Evolutionary conservation across 768 basidiomycete species (phyloP), one percentile per base, ranked within the genome.

Genomic region (Lepiota brunneoincarnata): DNA sequence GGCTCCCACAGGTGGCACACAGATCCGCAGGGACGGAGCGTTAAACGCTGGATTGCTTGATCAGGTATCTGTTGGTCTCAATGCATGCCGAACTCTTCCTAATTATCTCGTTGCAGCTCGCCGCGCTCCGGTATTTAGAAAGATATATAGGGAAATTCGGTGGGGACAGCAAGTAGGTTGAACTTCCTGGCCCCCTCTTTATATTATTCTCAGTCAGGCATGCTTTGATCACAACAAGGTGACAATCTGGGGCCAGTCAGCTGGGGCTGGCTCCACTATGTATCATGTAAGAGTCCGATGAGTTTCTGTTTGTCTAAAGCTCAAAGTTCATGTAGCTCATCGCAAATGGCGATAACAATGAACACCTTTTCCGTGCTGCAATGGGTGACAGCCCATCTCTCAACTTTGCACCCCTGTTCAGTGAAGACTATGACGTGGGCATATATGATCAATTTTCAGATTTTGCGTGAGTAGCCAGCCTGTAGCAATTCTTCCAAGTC

Each of bases 311-410:
- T 31, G 21, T 11, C 14, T 34, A 10, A 28, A 10, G 18, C 2
- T 0, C 0, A 14, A 36, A 9, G n/a, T 44, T 11, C 21, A 26
- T 28, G 43, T 26, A 76, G 74, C 65, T 77, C 26, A 64, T 74
- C 10, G 72, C 63, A 12, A 69, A 77, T 40, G 68, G 70, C 2
- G 75, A 74, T 7, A 52, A 74, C 49, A 59, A 68, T 23, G 59
- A 70, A 50, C 67, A 69, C 15, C 66, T 77, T 23, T 77, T 77
- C 61, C 67, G 62, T 12, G 70, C 70, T n/a, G 72, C 72, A 6
- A 75, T 77, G 69, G 75, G 72, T 5, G 75, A 76, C 56, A 76
- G 75, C 49, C 73, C 75, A 4, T 73, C 75, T 3, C 59, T 73
- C n/a, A 70, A 63, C 58, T 73, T 65, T 52, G 59, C 67, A 42